Percentiles rank a stretch among this genome's conserved stretches.
Evolutionary conservation across 2,329 filamentous ascomycete genomes (phyloP).

Genomic region (Immersiporthe knoxdaviesiana): DNA sequence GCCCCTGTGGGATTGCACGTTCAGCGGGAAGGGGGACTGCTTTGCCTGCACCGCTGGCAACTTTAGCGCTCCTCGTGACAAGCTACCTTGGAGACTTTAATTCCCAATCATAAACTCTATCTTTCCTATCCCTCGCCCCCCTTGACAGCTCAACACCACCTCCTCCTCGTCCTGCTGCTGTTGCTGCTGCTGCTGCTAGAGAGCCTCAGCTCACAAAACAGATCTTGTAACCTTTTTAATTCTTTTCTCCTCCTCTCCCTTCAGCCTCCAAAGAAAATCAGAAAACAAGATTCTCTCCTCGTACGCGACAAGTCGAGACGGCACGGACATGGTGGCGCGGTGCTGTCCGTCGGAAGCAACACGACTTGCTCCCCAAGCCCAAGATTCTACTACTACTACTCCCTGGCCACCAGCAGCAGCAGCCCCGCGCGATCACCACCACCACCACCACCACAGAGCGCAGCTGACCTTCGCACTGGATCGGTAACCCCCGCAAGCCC

Average conservation of each 20-base stretch:
- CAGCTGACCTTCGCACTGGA: conserved; percentile 3
- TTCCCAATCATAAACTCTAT: background rate
- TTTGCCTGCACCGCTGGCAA: conserved; percentile 12
- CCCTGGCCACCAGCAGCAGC: background rate
- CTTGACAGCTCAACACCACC: conserved; percentile 1
- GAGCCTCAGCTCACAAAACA: background rate
- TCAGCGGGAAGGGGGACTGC: background rate
- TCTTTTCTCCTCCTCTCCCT: no score
- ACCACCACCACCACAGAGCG: background rate
- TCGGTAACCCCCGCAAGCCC: conserved; percentile 8
- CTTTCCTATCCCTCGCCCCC: background rate
- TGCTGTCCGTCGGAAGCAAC: conserved; percentile 28
- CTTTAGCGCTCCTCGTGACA: conserved; percentile 12
- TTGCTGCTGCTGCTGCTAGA: background rate
- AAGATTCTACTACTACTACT: background rate
- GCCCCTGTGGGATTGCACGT: conserved; percentile 7
- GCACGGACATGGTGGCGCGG: conserved; percentile 29
- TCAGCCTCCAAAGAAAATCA: no score
- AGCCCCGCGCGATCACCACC: background rate
- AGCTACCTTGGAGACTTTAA: background rate
- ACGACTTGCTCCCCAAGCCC: conserved; percentile 25
- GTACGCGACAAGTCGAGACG: background rate
- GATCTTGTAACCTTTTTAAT: background rate
- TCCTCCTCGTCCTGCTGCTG: background rate
- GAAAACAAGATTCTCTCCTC: no score